phyloP scores from a whole-genome alignment of 257 asterid species.

The Fraxinus pennsylvanica region DNA sequence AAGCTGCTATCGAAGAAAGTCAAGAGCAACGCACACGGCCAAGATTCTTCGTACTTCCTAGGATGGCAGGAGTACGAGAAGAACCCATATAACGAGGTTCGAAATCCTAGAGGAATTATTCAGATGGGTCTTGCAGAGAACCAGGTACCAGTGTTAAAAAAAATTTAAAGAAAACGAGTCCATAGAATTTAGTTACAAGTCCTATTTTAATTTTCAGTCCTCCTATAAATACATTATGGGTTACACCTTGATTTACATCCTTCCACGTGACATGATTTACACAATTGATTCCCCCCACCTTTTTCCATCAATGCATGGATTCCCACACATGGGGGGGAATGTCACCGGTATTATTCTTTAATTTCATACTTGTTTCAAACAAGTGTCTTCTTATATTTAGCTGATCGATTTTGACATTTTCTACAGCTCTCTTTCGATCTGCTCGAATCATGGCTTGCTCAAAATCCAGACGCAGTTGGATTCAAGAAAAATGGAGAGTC shows the following conservation, averaged over 20 bases:
- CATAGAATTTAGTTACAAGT: background rate
- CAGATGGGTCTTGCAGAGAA: constrained; percentile 75
- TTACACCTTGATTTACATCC: too few species aligned
- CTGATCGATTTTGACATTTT: background rate
- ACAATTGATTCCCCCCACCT: too few species aligned
- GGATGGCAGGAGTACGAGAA: constrained; percentile 75
- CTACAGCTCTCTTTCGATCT: constrained; percentile 57
- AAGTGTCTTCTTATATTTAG: background rate
- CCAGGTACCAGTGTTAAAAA: constrained; percentile 33
- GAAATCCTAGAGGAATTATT: constrained; percentile 59
- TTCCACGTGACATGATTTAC: too few species aligned
- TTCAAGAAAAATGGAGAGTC: constrained; percentile 54
- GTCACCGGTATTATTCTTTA: too few species aligned
- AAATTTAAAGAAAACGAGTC: too few species aligned
- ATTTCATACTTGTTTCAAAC: too few species aligned
- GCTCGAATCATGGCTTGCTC: constrained; percentile 55
- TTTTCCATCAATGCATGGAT: too few species aligned
- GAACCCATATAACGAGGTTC: constrained; percentile 47
- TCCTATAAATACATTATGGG: too few species aligned
- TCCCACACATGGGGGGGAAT: too few species aligned
- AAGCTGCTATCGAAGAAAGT: constrained; percentile 53
- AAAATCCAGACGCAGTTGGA: constrained; percentile 56
- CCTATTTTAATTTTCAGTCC: too few species aligned
- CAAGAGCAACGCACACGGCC: constrained; percentile 58
- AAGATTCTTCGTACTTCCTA: constrained; percentile 67